Evolutionary conservation across 768 basidiomycete genomes (phyloP).

Genomic region (Omphalotus guepiniiformis): DNA sequence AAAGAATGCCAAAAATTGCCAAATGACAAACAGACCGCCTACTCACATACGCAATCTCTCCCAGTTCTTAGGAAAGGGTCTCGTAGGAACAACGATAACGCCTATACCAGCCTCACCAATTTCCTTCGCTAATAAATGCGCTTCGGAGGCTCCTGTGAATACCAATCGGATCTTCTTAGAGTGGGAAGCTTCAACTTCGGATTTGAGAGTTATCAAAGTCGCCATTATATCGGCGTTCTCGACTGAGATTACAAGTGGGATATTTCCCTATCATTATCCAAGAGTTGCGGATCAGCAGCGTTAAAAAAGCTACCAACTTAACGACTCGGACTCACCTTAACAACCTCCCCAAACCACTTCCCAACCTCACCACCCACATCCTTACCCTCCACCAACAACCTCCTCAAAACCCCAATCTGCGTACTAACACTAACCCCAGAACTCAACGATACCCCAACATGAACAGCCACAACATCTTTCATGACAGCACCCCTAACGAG

Average conservation of each 20-base stretch:
- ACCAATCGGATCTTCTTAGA: conserved; percentile 43
- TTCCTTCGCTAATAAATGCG: conserved; percentile 68
- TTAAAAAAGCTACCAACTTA: background rate
- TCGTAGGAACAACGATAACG: conserved; percentile 60
- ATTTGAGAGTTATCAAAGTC: conserved; percentile 58
- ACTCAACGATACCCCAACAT: conserved; percentile 48
- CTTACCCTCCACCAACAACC: conserved; percentile 37
- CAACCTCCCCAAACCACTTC: conserved; percentile 38
- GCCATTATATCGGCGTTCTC: conserved; percentile 71
- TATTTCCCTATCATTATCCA: conserved; percentile 34
- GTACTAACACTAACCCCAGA: conserved; percentile 55
- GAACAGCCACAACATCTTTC: conserved; percentile 56
- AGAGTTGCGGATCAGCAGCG: background rate
- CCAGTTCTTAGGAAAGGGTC: conserved; percentile 71
- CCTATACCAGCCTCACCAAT: conserved; percentile 66
- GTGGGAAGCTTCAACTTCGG: conserved; percentile 45
- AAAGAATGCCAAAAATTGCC: too few species aligned
- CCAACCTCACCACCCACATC: conserved; percentile 37
- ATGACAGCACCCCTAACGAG: conserved; percentile 55
- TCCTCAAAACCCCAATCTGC: conserved; percentile 57
- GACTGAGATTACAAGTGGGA: conserved; percentile 59
- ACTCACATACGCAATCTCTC: conserved; percentile 55
- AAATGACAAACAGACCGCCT: background rate
- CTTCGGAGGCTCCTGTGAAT: conserved; percentile 58
- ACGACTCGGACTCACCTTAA: conserved; percentile 32